These are phyloP conservation scores for Cryptococcus maquisensis DNA, from an alignment of 1,284 basidiomycete genomes.

Conservation along the genomic window DNA sequence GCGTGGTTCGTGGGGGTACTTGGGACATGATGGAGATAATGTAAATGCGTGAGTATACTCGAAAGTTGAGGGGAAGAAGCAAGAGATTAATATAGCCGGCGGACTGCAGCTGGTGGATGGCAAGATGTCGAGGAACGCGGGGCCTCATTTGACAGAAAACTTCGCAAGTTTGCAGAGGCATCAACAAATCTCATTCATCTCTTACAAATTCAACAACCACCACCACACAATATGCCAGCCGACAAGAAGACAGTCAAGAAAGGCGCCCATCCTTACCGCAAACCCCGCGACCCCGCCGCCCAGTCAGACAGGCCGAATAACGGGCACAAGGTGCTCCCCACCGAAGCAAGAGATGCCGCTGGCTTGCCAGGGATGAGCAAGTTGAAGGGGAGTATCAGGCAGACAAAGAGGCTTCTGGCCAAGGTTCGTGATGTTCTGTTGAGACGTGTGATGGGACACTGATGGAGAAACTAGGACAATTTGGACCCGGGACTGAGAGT, in stretches of 20 bases:
- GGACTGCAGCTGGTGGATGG: not conserved
- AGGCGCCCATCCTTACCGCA: conserved; percentile 9
- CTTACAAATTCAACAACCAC: not conserved
- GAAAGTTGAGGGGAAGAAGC: not conserved
- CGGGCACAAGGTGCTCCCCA: conserved; percentile 19
- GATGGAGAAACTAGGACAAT: conserved; percentile 56
- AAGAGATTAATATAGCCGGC: not conserved
- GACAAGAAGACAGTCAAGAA: conserved; percentile 2
- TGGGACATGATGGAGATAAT: conserved; percentile 29
- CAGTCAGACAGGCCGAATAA: conserved; percentile 4
- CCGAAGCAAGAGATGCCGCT: conserved; percentile 27
- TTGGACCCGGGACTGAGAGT: conserved; percentile 72
- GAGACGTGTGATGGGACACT: not conserved
- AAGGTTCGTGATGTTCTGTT: conserved; percentile 54
- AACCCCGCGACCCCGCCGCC: conserved; percentile 1
- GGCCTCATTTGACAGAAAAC: not conserved
- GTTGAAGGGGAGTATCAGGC: conserved; percentile 70
- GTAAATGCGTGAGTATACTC: not conserved
- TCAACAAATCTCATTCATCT: not conserved
- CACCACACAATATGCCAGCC: conserved; percentile 2
- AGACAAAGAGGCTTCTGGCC: conserved; percentile 70
- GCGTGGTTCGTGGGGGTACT: conserved; percentile 42
- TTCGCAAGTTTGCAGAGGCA: not conserved
- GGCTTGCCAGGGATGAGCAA: conserved; percentile 53
- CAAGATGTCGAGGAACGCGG: not conserved